phyloP scores from a whole-genome alignment of 371 early-diverging fungal genomes.

The Mortierella sp. region DNA sequence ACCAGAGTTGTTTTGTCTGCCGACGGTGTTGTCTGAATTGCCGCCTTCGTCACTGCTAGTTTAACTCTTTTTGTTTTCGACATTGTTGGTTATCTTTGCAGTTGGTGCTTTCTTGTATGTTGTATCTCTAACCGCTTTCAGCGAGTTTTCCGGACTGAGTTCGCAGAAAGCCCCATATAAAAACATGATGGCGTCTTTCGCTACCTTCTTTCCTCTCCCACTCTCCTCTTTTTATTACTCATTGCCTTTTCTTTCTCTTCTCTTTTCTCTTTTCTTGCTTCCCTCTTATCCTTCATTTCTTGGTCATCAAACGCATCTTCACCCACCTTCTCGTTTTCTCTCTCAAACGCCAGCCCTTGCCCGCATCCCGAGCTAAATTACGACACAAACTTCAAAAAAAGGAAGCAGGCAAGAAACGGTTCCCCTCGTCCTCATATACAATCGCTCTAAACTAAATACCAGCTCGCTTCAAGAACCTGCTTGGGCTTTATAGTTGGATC shows the following conservation, averaged over 20 bases:
- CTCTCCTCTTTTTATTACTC: neutral
- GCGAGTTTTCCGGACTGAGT: neutral
- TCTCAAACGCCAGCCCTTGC: neutral
- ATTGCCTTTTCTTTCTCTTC: neutral
- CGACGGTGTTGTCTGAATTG: neutral
- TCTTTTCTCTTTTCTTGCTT: neutral
- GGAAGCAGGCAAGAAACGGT: neutral
- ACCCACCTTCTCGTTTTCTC: too few relatives aligned
- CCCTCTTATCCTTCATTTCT: neutral
- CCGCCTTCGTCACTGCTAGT: too few relatives aligned
- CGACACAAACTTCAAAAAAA: neutral
- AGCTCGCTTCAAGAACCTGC: neutral
- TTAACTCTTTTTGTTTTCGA: neutral
- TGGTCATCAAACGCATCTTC: neutral
- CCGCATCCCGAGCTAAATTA: conserved; percentile 1
- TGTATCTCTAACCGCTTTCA: conserved; percentile 4
- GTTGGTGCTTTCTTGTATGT: neutral
- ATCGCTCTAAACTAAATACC: too few relatives aligned
- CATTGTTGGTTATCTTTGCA: neutral
- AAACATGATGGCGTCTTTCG: neutral
- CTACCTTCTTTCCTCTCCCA: neutral
- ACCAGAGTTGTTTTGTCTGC: neutral
- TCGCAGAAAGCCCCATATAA: neutral
- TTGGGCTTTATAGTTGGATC: neutral
- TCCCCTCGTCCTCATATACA: neutral